Conservation (phyloP, 177 flowering plant genomes). For the Tripterygium wilfordii region DNA sequence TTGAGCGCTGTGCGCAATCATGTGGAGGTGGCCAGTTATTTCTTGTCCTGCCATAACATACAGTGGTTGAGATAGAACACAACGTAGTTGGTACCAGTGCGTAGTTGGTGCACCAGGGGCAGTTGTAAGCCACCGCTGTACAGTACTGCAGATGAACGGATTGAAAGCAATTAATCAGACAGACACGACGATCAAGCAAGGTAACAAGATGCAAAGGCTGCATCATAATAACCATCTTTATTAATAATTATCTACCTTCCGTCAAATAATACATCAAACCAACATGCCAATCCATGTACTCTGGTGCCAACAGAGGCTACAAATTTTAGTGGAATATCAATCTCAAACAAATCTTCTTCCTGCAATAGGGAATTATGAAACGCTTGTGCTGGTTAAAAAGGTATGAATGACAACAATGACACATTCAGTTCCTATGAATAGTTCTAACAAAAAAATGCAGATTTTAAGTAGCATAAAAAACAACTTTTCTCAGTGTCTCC, state of each 20-base stretch:
- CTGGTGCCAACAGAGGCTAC: conserved; percentile 74
- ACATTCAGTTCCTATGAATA: too few relatives aligned
- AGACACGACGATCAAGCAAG: too few relatives aligned
- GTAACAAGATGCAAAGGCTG: too few relatives aligned
- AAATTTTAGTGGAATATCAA: conserved; percentile 77
- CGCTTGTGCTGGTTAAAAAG: too few relatives aligned
- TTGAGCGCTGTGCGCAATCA: conserved; percentile 96
- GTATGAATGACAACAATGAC: too few relatives aligned
- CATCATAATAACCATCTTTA: background rate
- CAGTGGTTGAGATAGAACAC: conserved; percentile 88
- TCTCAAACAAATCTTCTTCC: conserved; percentile 95
- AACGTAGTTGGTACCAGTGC: conserved; percentile 97
- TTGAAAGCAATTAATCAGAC: too few relatives aligned
- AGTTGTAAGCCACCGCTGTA: conserved; percentile 89
- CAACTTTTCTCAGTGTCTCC: too few relatives aligned
- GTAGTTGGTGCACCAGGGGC: conserved; percentile 98
- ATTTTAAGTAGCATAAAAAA: too few relatives aligned
- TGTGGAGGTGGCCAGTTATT: conserved; percentile 70
- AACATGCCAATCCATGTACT: conserved; percentile 97
- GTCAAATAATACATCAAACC: conserved; percentile 95
- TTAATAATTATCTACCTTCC: conserved; percentile 79
- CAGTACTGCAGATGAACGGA: conserved; percentile 43
- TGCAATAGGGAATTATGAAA: conserved; percentile 23
- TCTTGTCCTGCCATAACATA: conserved; percentile 99
- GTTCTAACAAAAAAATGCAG: too few relatives aligned